Percentiles rank a stretch among this genome's conserved stretches.
These are phyloP conservation scores for Periconia macrospinosa DNA, from an alignment of 2,329 filamentous ascomycete species.

Conservation along the genomic window DNA sequence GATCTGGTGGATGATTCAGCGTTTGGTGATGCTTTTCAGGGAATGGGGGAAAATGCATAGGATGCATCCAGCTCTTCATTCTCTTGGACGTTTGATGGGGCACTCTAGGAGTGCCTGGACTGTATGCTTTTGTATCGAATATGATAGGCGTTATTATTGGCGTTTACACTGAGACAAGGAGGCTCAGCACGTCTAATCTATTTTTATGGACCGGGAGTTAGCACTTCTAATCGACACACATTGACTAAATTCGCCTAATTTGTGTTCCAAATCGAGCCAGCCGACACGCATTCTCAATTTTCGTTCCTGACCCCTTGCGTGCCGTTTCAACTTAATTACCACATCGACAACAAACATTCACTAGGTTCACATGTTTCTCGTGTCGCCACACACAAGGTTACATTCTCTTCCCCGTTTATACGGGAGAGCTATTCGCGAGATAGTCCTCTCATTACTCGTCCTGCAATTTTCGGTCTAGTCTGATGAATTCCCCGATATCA, in stretches of 20 bases:
- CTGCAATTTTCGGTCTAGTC: no score
- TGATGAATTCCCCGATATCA: no score
- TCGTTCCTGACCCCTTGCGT: slow-evolving; percentile 8
- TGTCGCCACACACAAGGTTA: slow-evolving; percentile 1
- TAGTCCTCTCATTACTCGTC: no score
- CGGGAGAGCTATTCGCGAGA: no score
- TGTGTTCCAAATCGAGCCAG: background rate
- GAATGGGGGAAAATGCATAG: slow-evolving; percentile 32
- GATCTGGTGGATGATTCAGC: slow-evolving; percentile 44
- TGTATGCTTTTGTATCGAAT: background rate
- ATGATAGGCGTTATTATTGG: background rate
- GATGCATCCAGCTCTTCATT: background rate
- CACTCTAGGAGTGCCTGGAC: background rate
- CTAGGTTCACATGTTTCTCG: background rate
- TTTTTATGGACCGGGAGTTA: background rate
- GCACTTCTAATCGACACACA: background rate
- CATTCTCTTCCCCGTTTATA: background rate
- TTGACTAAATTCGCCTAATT: background rate
- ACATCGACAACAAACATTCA: slow-evolving; percentile 2
- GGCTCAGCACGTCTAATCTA: background rate
- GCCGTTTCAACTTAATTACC: slow-evolving; percentile 4
- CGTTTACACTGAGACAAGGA: background rate
- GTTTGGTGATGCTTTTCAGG: slow-evolving; percentile 46
- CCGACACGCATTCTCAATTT: no score
- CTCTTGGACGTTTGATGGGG: background rate